phyloP scores from a whole-genome alignment of 768 basidiomycete genomes.

The Kwoniella shandongensis region DNA sequence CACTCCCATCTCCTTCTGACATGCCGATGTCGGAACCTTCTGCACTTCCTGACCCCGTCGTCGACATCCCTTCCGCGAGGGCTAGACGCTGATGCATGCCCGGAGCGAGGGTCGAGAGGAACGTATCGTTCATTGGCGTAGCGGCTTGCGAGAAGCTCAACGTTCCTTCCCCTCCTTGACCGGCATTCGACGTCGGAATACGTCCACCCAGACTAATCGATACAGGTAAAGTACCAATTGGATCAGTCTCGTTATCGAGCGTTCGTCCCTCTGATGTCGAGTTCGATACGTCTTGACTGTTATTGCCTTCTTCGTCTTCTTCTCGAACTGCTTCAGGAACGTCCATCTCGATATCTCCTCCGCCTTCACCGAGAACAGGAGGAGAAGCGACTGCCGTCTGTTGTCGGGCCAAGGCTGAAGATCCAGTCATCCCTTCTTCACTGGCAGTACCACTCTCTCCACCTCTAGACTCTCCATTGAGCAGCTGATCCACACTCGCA shows the following conservation, averaged over 20 bases:
- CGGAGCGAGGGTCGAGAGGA: conserved; percentile 52
- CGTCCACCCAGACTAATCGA: conserved; percentile 17
- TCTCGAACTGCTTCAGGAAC: conserved; percentile 10
- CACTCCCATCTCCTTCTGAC: not conserved
- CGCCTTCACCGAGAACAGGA: not conserved
- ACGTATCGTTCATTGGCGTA: conserved; percentile 55
- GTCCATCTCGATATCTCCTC: not conserved
- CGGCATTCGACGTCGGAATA: not conserved
- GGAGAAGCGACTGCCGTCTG: conserved; percentile 22
- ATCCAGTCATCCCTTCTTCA: conserved; percentile 16
- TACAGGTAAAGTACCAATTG: conserved; percentile 3
- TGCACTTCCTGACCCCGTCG: not conserved
- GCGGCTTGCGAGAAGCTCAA: conserved; percentile 34
- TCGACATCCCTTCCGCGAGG: conserved; percentile 14
- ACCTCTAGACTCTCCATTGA: conserved; percentile 12
- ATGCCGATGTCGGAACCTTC: not conserved
- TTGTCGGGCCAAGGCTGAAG: conserved; percentile 17
- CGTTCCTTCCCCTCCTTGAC: conserved; percentile 1
- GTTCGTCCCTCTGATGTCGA: not conserved
- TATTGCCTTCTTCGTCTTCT: conserved; percentile 4
- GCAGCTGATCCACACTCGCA: conserved; percentile 26
- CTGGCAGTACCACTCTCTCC: conserved; percentile 8
- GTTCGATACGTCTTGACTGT: conserved; percentile 2
- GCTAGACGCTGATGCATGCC: conserved; percentile 32
- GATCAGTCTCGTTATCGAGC: not conserved